Evolutionary conservation across 108 stramenopile species (phyloP).

Genomic region (Pseudonitzschia pungens): DNA sequence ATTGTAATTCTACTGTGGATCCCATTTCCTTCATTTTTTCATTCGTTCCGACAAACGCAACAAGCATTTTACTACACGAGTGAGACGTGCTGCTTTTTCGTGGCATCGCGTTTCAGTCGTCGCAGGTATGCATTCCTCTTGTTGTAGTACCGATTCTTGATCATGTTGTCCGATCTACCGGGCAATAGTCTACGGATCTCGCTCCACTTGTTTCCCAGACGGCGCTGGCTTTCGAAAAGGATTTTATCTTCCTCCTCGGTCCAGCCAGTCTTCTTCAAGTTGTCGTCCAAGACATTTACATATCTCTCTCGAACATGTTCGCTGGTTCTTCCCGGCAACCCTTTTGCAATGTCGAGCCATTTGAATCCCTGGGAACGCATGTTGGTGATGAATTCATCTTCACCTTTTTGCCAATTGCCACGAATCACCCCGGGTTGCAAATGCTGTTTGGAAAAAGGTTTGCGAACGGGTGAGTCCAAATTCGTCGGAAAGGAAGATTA

Average conservation of each 20-base stretch:
- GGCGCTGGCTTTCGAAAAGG: slow-evolving; percentile 65
- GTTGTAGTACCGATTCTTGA: slow-evolving; percentile 94
- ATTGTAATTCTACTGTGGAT: no score
- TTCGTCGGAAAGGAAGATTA: background rate
- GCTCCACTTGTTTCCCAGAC: slow-evolving; percentile 81
- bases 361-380: slow-evolving; percentile 37
- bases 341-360: slow-evolving; percentile 76
- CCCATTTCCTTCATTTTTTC: no score
- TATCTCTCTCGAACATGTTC: slow-evolving; percentile 96
- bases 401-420: slow-evolving; percentile 79
- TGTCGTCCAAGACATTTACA: slow-evolving; percentile 90
- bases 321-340: slow-evolving; percentile 88
- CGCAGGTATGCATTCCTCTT: slow-evolving; percentile 42
- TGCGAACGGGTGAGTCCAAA: background rate
- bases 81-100: background rate
- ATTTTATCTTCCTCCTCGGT: slow-evolving; percentile 77
- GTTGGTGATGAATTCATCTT: slow-evolving; percentile 73
- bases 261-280: slow-evolving; percentile 81
- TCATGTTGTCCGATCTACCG: slow-evolving; percentile 89
- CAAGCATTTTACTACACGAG: no score
- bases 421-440: slow-evolving; percentile 87
- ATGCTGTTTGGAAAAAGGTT: slow-evolving; percentile 13
- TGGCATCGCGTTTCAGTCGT: background rate
- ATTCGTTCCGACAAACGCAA: no score
- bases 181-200: slow-evolving; percentile 89